Base-by-base conservation (phyloP, 1,284 basidiomycete species). In the Irpex sp. region DNA sequence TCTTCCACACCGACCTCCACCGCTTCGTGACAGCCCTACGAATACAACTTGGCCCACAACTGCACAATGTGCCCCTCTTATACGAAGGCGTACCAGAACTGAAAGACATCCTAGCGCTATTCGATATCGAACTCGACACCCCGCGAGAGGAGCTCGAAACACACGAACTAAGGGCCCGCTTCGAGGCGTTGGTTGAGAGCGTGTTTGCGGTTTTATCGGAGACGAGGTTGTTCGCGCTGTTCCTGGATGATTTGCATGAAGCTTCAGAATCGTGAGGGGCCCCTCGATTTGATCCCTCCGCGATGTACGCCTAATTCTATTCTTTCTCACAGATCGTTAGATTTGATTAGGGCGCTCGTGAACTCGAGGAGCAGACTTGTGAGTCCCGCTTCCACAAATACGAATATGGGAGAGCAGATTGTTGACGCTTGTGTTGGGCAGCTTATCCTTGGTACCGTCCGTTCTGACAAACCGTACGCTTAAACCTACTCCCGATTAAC, bases 191-290 rank as follows among this genome's bases (percentile, higher is more conserved):
- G 44, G 85, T 89, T 2, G 86, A 88, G 72, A 85, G 82, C 68
- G 87, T 89, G 40, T 88, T 90, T 66, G 75, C 81, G 3, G 84
- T 88, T 15, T 81, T 90, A 47, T 83, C 88, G 1, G 86, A 89
- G 69, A 88, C 85, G 2, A 78, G 87, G 37, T 72, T 88, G 38
- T 85, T 89, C 67, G 87, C 86, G 0, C 73, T 91, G 55, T 89
- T 89, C 68, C 76, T 90, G 57, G 88, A 91, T 70, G 88, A 90
- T 72, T 72, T 90, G 11, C 88, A 91, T 66, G 87, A 89, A 69
- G 88, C 88, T 6, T 85, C 89, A 68, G 83, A 86, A 65, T 87
- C 86, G 83, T 88, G 64, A 71, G 79, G 78, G 34, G 63, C n/a
- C 11, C 48, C 7, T 58, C 21, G 57, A 49, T 57, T 15, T 57